These are phyloP conservation scores for Fraxinus albicans DNA, from an alignment of 305 asterid species.

Conservation along the genomic window DNA sequence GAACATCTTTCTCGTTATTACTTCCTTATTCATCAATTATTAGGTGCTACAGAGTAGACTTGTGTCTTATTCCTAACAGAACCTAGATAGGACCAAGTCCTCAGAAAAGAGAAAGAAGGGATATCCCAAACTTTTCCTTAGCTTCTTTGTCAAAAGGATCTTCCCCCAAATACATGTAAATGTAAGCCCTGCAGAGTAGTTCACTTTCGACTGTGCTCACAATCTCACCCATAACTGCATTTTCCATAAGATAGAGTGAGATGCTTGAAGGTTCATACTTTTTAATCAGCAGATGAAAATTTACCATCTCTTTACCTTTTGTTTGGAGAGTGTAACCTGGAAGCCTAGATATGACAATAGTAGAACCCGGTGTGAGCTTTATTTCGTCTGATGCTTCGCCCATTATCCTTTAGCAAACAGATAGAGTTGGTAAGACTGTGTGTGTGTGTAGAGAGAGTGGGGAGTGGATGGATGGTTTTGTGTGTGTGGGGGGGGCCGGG, in stretches of 20 bases:
- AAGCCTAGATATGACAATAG: conserved; percentile 70
- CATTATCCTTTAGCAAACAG: conserved; percentile 53
- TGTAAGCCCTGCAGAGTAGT: conserved; percentile 73
- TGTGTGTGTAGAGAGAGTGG: neutral
- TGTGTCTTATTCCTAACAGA: conserved; percentile 34
- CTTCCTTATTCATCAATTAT: conserved; percentile 39
- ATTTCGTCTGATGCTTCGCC: conserved; percentile 69
- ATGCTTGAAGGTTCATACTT: neutral
- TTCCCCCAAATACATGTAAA: conserved; percentile 68
- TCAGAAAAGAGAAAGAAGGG: conserved; percentile 54
- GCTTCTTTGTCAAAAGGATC: conserved; percentile 82
- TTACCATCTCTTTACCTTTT: conserved; percentile 42
- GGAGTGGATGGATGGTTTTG: neutral
- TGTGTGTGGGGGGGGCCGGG: neutral
- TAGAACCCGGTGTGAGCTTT: conserved; percentile 62
- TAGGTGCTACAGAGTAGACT: conserved; percentile 29
- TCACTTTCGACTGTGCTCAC: conserved; percentile 69
- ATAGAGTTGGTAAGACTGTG: conserved; percentile 22
- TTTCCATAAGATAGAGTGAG: conserved; percentile 21
- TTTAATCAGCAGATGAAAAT: neutral
- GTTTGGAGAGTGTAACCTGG: conserved; percentile 73
- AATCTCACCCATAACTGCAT: conserved; percentile 64
- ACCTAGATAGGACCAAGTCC: conserved; percentile 20
- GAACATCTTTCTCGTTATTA: conserved; percentile 15
- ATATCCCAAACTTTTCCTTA: conserved; percentile 63